Percentiles rank a stretch among this genome's conserved stretches.
These are phyloP conservation scores for Elaeagnus macrophylla DNA, from an alignment of 306 rosid genomes.

Conservation along the genomic window DNA sequence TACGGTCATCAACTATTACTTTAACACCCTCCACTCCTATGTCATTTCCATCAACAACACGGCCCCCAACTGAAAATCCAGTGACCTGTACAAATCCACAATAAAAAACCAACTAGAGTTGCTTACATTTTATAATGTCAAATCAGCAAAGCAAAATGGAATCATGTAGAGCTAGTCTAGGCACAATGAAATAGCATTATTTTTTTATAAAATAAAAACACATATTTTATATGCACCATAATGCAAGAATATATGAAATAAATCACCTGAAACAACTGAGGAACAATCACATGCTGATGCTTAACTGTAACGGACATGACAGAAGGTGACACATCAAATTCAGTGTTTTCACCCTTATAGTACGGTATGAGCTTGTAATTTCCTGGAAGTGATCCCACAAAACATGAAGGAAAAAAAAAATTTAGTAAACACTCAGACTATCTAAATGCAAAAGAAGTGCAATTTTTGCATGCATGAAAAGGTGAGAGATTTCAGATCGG, in stretches of 20 bases:
- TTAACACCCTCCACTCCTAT: conserved; percentile 83
- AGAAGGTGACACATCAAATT: conserved; percentile 90
- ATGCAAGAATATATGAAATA: not conserved
- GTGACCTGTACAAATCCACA: conserved; percentile 57
- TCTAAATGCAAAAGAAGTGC: conserved; percentile 10
- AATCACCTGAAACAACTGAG: conserved; percentile 80
- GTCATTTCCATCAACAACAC: conserved; percentile 78
- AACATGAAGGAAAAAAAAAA: not conserved
- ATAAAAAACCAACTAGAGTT: conserved; percentile 12
- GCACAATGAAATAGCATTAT: no score
- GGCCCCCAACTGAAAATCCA: conserved; percentile 97
- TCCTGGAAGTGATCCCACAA: conserved; percentile 46
- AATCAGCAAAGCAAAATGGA: not conserved
- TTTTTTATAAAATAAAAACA: no score
- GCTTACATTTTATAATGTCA: conserved; percentile 12
- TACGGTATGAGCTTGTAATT: conserved; percentile 75
- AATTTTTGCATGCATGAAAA: conserved; percentile 10
- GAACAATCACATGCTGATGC: conserved; percentile 72
- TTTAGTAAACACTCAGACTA: not conserved
- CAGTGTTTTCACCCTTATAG: conserved; percentile 95
- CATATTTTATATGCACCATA: no score
- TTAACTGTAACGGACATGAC: conserved; percentile 54
- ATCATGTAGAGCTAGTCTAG: no score
- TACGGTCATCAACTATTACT: conserved; percentile 84
- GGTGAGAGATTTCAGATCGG: no score